Percentiles rank a stretch among this genome's conserved stretches.
Conservation (phyloP, 225 moss, liverwort and hornwort genomes). For the Pleurozium schreberi region DNA sequence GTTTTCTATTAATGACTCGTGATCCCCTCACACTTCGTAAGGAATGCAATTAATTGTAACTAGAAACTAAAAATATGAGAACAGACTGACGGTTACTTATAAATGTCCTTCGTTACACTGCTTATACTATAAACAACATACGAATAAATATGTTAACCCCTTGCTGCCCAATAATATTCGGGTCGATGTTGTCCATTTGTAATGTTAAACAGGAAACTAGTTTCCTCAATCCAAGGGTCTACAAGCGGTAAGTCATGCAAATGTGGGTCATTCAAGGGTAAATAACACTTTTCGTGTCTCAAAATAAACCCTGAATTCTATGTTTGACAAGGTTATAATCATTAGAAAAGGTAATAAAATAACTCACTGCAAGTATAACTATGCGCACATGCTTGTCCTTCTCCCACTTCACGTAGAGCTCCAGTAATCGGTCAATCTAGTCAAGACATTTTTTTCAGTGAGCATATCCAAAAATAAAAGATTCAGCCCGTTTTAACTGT, state of each 20-base stretch:
- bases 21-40: neutral
- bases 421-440: slow-evolving; percentile 56
- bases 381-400: slow-evolving; percentile 84
- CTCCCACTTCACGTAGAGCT: slow-evolving; percentile 84
- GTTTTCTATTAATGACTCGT: neutral
- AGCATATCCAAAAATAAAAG: neutral
- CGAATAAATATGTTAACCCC: neutral
- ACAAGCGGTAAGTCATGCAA: neutral
- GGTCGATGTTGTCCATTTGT: neutral
- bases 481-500: neutral
- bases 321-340: neutral
- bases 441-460: neutral
- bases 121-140: neutral
- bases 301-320: neutral
- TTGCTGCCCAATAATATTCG: neutral
- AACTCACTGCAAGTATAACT: slow-evolving; percentile 79
- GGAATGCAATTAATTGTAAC: neutral
- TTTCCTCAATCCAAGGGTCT: neutral
- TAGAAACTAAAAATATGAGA: neutral
- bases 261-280: neutral
- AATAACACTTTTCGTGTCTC: neutral
- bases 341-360: neutral
- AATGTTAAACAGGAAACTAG: neutral
- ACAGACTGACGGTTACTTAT: neutral
- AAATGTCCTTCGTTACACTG: neutral